Evolutionary conservation across 371 early-diverging fungal genomes (phyloP), one percentile per base, ranked within the genome.

Genomic region (Mucor plumbeus): DNA sequence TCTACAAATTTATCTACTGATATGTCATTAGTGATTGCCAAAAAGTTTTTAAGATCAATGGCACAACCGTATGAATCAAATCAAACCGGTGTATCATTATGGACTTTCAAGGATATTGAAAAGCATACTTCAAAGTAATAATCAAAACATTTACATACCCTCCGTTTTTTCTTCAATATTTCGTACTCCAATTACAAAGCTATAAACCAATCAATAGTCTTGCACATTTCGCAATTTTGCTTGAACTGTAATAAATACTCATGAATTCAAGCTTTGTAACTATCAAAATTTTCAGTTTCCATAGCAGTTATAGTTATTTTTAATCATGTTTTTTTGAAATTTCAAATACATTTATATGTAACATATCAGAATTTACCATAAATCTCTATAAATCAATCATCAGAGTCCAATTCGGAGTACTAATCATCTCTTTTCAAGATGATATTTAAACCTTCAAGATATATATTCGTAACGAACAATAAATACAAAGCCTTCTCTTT

Each of bases 1-100:
- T 94, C 92, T 43, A 85, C 89, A 55, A 99, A 99, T 77, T 76
- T 99, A 65, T 97, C 97, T 33, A 97, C 99, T 0, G 99, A 99
- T 76, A 98, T 99, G 99, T 96, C 98, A 0, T 77, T 99, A n/a
- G 90, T 89, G 2, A 87, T 95, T 55, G 92, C 96, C 10, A 97
- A 95, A 75, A 95, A 94, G 82, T 99, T 99, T 75, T 85, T 98
- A 73, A 88, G 97, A 71, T 84, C 90, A 15, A 99, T 99, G 97
- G 99, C 99, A 0, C 99, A 99, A 75, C 97, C 97, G 1, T 90
- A 95, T 64, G 97, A 95, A 71, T 73, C 84, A 8, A 83, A 78
- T 7, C 88, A 90, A 74, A 74, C 85, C 7, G 87, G 89, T 5
- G 84, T 88, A 7, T 86, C 86, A 33, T 62, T 90, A 59, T 89